A percentile compares a stretch with the other conserved stretches of the same genome.
Evolutionary conservation across 805 yeast genomes (phyloP).

Genomic region (Lipomyces orientalis): DNA sequence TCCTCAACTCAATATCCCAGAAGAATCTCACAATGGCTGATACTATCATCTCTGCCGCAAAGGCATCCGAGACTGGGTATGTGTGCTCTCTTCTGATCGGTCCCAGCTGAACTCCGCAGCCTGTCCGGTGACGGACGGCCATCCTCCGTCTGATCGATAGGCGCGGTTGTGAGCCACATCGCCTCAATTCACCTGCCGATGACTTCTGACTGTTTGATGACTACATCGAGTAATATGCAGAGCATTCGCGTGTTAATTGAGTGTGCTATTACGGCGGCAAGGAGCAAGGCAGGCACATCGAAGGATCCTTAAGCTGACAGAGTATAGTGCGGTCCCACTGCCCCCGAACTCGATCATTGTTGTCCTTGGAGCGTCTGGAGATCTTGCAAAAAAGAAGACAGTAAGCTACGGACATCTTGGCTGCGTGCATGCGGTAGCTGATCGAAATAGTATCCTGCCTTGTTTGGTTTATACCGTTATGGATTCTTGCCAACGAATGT

Average conservation of each 20-base stretch:
- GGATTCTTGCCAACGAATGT: slow-evolving; percentile 74
- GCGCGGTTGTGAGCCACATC: background rate
- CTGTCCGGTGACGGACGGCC: slow-evolving; percentile 4
- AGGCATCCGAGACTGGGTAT: slow-evolving; percentile 21
- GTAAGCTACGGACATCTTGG: slow-evolving; percentile 47
- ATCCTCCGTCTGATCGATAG: slow-evolving; percentile 3
- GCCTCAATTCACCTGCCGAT: background rate
- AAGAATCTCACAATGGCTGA: slow-evolving; percentile 27
- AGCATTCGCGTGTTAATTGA: background rate
- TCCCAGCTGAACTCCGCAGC: background rate
- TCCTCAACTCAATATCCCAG: slow-evolving; percentile 8
- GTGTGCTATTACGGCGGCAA: too few relatives aligned
- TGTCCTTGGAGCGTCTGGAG: slow-evolving; percentile 95
- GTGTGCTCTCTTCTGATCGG: slow-evolving; percentile 6
- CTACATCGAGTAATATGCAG: background rate
- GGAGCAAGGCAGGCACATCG: too few relatives aligned
- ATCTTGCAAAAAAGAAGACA: slow-evolving; percentile 92
- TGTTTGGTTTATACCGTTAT: slow-evolving; percentile 59
- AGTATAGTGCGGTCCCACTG: slow-evolving; percentile 24
- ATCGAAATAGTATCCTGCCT: slow-evolving; percentile 48
- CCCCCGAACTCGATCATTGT: slow-evolving; percentile 69
- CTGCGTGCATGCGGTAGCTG: background rate
- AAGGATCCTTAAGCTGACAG: background rate
- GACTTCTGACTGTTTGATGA: background rate
- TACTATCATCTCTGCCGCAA: slow-evolving; percentile 28